Base-by-base conservation (phyloP, 306 rosid genomes). In the Cercis canadensis region DNA sequence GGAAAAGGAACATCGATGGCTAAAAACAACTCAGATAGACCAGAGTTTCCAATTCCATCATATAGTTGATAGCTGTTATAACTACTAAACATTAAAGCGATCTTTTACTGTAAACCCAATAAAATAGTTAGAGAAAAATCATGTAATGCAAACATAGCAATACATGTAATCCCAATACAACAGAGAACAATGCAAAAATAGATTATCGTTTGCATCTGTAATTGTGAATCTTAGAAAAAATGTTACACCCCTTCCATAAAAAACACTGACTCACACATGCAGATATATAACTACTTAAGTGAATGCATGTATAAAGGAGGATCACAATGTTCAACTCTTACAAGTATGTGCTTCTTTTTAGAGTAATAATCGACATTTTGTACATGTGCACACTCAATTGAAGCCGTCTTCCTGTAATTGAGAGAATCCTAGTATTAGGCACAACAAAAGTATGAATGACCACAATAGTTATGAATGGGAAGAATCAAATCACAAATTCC, bases 301-400 rank as follows among this genome's bases (percentile, higher is more conserved):
- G 57, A 63, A 53, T 17, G 73, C 40, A 53, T 58, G 41, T 54
- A 53, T 36, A 41, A 51, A 40, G 0, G 51, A 79, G 15, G 69
- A 65, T 47, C 13, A 45, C 21, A 75, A 57, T 68, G 60, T 54
- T 64, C 56, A 56, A 47, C 41, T 72, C 96, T 87, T 94, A 91
- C 99, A 78, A 94, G 86, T 79, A 91, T 69, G 75, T 94, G 87
- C 65, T 77, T 72, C 88, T 75, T 87, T 78, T 80, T 85, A 62
- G 87, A 84, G 80, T 91, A 79, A 73, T 89, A 94, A 72, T 91
- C 97, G 55, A 87, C 86, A 79, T 76, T 83, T 79, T 88, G 83
- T 61, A 89, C 89, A 79, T 91, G 93, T 15, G 96, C 87, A 78
- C 91, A 92, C 68, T 89, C 96, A 12, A 91, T 77, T 34, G 92